A percentile compares a stretch with the other conserved stretches of the same genome.
phyloP scores from a whole-genome alignment of 805 yeast species.

The Brettanomyces nanus region DNA sequence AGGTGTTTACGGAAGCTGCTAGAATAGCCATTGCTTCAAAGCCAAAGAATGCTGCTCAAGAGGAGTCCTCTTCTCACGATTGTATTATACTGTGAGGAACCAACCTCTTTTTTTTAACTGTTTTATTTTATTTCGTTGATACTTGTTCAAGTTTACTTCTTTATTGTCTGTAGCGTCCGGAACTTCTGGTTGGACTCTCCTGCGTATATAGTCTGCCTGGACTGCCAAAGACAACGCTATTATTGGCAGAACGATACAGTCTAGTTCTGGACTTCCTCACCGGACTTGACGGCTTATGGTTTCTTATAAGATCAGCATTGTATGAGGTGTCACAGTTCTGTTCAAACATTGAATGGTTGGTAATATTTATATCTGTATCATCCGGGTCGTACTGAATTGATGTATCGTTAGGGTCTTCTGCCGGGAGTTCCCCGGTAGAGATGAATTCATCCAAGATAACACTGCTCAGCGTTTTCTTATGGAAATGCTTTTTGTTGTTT shows the following conservation, averaged over 20 bases:
- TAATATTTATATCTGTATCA: slow-evolving; percentile 2
- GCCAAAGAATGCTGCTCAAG: slow-evolving; percentile 47
- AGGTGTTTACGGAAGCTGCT: slow-evolving; percentile 97
- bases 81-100: slow-evolving; percentile 20
- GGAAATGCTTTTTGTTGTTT: slow-evolving; percentile 13
- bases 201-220: neutral
- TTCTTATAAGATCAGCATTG: slow-evolving; percentile 5
- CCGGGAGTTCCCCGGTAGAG: slow-evolving; percentile 17
- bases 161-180: neutral
- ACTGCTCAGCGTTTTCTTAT: slow-evolving; percentile 19
- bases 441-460: slow-evolving; percentile 22
- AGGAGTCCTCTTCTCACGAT: slow-evolving; percentile 30
- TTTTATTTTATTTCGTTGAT: neutral
- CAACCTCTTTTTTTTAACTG: neutral
- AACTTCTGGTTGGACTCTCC: neutral
- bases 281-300: slow-evolving; percentile 6
- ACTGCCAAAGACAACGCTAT: neutral
- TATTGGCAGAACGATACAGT: neutral
- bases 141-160: neutral
- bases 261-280: slow-evolving; percentile 2
- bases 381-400: slow-evolving; percentile 8
- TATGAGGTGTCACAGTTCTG: slow-evolving; percentile 8
- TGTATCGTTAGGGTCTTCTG: slow-evolving; percentile 5
- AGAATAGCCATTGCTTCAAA: slow-evolving; percentile 89
- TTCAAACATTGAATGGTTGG: slow-evolving; percentile 18